phyloP scores from a whole-genome alignment of 1,139 yeast species.

The Geotrichum australiense region DNA sequence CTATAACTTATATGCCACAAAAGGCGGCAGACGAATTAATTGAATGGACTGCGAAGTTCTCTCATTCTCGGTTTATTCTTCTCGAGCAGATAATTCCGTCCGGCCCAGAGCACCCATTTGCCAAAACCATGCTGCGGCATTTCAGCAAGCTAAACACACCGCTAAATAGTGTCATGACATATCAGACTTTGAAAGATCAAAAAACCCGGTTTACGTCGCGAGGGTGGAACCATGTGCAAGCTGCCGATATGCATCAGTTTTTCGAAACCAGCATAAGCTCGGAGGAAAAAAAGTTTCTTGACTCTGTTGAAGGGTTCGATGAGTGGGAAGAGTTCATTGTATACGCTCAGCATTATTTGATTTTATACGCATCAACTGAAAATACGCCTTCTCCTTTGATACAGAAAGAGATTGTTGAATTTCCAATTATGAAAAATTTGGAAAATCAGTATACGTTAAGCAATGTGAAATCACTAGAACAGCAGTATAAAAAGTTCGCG shows the following conservation, averaged over 20 bases:
- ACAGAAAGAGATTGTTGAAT: conserved; percentile 17
- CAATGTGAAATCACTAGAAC: conserved; percentile 2
- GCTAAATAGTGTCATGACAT: conserved; percentile 55
- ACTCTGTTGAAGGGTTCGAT: conserved; percentile 60
- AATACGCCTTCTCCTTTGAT: conserved; percentile 17
- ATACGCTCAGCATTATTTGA: conserved; percentile 70
- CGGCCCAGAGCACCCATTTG: conserved; percentile 58
- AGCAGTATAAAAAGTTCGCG: conserved; percentile 42
- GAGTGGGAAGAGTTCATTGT: conserved; percentile 78
- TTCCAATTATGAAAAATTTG: conserved; percentile 5
- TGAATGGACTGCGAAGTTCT: conserved; percentile 41
- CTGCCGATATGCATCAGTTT: conserved; percentile 49
- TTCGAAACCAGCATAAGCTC: conserved; percentile 46
- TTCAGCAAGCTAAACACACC: conserved; percentile 65
- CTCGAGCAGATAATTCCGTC: conserved; percentile 69
- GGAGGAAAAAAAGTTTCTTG: conserved; percentile 41
- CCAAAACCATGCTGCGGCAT: conserved; percentile 67
- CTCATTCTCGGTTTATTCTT: conserved; percentile 54
- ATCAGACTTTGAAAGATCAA: conserved; percentile 50
- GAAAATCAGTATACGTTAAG: not conserved
- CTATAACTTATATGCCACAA: conserved; percentile 73
- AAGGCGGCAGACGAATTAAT: conserved; percentile 62
- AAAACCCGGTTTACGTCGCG: conserved; percentile 42
- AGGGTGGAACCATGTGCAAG: conserved; percentile 46
- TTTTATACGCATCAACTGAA: conserved; percentile 49